These are phyloP conservation scores for Aspergillus diversus DNA, from an alignment of 495 filamentous ascomycete species.

Conservation along the genomic window DNA sequence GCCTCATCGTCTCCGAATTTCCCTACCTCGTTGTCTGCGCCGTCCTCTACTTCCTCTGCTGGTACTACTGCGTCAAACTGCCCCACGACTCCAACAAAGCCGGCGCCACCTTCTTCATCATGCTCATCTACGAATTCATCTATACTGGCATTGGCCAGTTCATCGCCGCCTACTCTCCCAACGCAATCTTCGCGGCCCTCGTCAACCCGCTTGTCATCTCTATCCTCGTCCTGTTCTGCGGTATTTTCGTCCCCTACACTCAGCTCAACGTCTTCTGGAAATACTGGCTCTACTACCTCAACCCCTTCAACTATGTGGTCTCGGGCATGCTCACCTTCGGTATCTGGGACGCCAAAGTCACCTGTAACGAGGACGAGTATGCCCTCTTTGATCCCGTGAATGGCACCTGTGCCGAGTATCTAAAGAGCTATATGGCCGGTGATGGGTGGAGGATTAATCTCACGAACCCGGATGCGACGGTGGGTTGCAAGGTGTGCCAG, in stretches of 20 bases:
- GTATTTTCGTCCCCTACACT: constrained; percentile 40
- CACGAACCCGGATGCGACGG: constrained; percentile 51
- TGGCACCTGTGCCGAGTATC: constrained; percentile 58
- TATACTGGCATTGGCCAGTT: constrained; percentile 64
- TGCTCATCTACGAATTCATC: constrained; percentile 56
- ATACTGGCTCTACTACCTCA: constrained; percentile 76
- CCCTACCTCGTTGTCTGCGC: constrained; percentile 56
- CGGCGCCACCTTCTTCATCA: constrained; percentile 59
- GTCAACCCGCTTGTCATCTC: constrained; percentile 60
- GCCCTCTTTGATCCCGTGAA: constrained; percentile 54
- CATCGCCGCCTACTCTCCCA: constrained; percentile 61
- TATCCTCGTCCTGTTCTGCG: constrained; percentile 59
- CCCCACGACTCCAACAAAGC: constrained; percentile 46
- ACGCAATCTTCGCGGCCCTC: constrained; percentile 57
- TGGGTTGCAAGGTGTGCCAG: constrained; percentile 61
- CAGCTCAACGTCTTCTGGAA: constrained; percentile 60
- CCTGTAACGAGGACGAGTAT: constrained; percentile 60
- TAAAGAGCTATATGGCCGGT: constrained; percentile 46
- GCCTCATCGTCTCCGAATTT: constrained; percentile 54
- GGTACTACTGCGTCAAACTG: constrained; percentile 53
- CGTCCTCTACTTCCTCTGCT: constrained; percentile 54
- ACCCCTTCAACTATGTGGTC: constrained; percentile 69
- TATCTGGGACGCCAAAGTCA: constrained; percentile 56
- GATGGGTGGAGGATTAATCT: constrained; percentile 53
- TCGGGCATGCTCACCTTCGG: constrained; percentile 57